These are phyloP conservation scores for Dactylonectria estremocensis DNA, from an alignment of 2,329 filamentous ascomycete species.

Conservation along the genomic window DNA sequence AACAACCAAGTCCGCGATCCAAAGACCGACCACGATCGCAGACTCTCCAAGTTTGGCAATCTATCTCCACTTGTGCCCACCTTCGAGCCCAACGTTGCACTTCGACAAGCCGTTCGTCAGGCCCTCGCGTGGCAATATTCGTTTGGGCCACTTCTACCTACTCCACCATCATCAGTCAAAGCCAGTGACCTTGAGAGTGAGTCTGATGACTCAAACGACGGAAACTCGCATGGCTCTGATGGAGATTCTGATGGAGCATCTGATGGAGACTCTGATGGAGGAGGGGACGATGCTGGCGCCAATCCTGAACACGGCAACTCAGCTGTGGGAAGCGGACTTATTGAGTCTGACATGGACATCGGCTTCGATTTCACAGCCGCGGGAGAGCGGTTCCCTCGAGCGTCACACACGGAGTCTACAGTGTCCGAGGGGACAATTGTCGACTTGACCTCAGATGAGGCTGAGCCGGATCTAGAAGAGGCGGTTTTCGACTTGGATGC, in stretches of 20 bases:
- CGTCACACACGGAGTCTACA: neutral
- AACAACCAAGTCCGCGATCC: conserved; percentile 40
- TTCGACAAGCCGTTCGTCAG: conserved; percentile 7
- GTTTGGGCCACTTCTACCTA: neutral
- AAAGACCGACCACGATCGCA: conserved; percentile 30
- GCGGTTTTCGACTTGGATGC: neutral
- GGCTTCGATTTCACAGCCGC: conserved; percentile 3
- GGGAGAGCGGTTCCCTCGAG: neutral
- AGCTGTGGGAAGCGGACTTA: neutral
- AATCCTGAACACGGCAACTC: neutral
- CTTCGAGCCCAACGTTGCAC: conserved; percentile 20
- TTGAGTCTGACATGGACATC: conserved; percentile 2
- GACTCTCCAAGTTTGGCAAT: conserved; percentile 37
- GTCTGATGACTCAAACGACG: neutral
- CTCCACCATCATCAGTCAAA: neutral
- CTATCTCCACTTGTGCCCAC: conserved; percentile 39
- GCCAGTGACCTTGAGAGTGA: conserved; percentile 2
- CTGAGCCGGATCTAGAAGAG: neutral
- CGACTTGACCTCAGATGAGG: conserved; percentile 22
- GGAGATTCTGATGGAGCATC: neutral
- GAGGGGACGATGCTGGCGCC: neutral
- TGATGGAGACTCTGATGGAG: neutral
- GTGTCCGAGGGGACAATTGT: neutral
- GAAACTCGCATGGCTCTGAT: no score
- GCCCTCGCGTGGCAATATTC: conserved; percentile 6